Conservation (phyloP, 2,329 filamentous ascomycete genomes). For the Thelonectria discophora region DNA sequence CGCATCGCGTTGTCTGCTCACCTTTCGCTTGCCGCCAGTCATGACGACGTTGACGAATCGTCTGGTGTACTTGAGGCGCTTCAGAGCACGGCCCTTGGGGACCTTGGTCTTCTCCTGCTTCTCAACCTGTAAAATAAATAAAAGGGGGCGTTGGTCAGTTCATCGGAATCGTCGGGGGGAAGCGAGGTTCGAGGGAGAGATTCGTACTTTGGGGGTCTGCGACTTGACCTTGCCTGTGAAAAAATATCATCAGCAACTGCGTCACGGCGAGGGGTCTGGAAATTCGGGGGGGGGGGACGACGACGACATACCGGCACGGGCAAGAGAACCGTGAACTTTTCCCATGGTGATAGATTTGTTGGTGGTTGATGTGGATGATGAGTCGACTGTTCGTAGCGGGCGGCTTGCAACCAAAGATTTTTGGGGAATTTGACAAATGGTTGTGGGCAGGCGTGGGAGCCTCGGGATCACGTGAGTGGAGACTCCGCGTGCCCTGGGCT, state of each 20-base stretch:
- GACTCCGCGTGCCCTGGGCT: conserved; percentile 45
- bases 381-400: conserved; percentile 38
- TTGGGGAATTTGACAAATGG: conserved; percentile 51
- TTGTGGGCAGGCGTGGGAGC: conserved; percentile 50
- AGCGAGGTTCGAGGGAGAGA: conserved; percentile 33
- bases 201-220: conserved; percentile 87
- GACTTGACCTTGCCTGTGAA: conserved; percentile 96
- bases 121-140: conserved; percentile 70
- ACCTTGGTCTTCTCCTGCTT: conserved; percentile 95
- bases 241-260: conserved; percentile 56
- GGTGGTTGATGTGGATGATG: conserved; percentile 49
- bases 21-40: conserved; percentile 98
- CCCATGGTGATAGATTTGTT: conserved; percentile 72
- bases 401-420: conserved; percentile 44
- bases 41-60: conserved; percentile 98
- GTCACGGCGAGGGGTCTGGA: conserved; percentile 18
- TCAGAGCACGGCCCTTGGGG: conserved; percentile 97
- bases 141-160: conserved; percentile 41
- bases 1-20: conserved; percentile 52
- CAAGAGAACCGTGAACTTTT: conserved; percentile 94
- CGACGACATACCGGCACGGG: conserved; percentile 72
- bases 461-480: conserved; percentile 50
- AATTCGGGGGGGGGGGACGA: no score
- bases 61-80: conserved; percentile 95
- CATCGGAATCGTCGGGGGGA: conserved; percentile 39